Conservation (phyloP, 371 early-diverging fungal species). For the Apophysomyces trapeziformis region DNA sequence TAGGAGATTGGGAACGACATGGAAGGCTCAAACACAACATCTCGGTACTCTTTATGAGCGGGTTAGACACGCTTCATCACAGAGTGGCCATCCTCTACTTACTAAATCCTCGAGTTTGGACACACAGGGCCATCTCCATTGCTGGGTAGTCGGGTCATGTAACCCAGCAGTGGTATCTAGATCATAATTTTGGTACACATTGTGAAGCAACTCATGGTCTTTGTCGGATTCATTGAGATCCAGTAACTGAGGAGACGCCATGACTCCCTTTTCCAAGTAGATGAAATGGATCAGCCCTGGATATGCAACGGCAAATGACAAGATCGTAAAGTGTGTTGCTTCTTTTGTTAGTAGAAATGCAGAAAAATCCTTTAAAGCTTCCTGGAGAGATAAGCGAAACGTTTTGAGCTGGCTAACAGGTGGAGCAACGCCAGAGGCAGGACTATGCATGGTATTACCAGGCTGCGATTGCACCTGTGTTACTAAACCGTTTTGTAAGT, state of each 20-base stretch:
- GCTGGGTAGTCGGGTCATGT: slow-evolving; percentile 3
- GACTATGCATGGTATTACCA: background rate
- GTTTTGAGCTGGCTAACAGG: slow-evolving; percentile 9
- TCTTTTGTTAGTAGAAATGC: slow-evolving; percentile 49
- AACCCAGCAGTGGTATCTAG: slow-evolving; percentile 6
- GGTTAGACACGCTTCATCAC: background rate
- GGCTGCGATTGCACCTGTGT: background rate
- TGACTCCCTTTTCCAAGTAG: slow-evolving; percentile 35
- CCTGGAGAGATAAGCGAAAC: slow-evolving; percentile 28
- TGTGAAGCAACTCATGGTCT: slow-evolving; percentile 37
- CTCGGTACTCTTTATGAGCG: slow-evolving; percentile 18
- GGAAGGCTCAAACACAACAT: slow-evolving; percentile 23
- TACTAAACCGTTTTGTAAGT: background rate
- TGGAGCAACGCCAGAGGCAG: background rate
- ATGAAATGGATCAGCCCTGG: slow-evolving; percentile 56
- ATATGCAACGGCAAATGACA: slow-evolving; percentile 43
- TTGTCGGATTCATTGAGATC: slow-evolving; percentile 43
- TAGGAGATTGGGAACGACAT: slow-evolving; percentile 5
- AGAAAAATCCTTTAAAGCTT: slow-evolving; percentile 37
- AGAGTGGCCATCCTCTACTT: slow-evolving; percentile 1
- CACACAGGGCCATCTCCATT: slow-evolving; percentile 37
- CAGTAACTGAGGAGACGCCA: slow-evolving; percentile 36
- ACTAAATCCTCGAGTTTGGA: slow-evolving; percentile 30
- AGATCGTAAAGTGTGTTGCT: slow-evolving; percentile 49
- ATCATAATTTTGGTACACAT: slow-evolving; percentile 33